Percentiles rank a stretch among this genome's conserved stretches.
phyloP scores from a whole-genome alignment of 2,329 filamentous ascomycete species.

The Colletotrichum australisinense region DNA sequence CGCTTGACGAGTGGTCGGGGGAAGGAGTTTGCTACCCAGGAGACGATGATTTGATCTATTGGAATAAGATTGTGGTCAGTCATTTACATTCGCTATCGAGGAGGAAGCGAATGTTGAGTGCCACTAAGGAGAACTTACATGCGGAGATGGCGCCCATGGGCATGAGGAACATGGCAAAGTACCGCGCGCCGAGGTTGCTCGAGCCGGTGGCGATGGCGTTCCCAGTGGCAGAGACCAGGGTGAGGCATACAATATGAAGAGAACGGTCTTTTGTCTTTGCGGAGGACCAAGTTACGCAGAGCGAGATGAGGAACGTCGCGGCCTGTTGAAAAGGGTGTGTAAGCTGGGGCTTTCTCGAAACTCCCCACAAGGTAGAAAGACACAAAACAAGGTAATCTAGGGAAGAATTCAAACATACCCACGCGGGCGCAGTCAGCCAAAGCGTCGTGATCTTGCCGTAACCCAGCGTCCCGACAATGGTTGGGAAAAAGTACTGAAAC shows the following conservation, averaged over 20 bases:
- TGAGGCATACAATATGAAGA: constrained; percentile 65
- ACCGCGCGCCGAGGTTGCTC: constrained; percentile 61
- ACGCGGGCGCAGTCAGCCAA: constrained; percentile 68
- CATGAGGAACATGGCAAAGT: constrained; percentile 74
- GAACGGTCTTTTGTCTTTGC: constrained; percentile 66
- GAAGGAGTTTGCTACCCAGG: constrained; percentile 76
- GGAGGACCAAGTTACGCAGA: constrained; percentile 66
- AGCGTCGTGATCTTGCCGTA: constrained; percentile 66
- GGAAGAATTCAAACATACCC: constrained; percentile 52
- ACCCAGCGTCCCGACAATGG: constrained; percentile 70
- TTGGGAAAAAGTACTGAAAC: constrained; percentile 75
- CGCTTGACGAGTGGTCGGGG: constrained; percentile 76
- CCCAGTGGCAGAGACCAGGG: constrained; percentile 62
- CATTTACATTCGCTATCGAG: background rate
- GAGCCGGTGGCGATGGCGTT: constrained; percentile 67
- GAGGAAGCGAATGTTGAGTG: too few species aligned
- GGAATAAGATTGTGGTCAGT: background rate
- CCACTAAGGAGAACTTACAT: constrained; percentile 42
- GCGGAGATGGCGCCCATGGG: constrained; percentile 64
- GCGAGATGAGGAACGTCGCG: constrained; percentile 63
- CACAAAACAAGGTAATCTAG: too few species aligned
- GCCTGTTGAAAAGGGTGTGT: constrained; percentile 43
- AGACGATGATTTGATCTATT: constrained; percentile 68
- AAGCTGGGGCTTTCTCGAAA: too few species aligned
- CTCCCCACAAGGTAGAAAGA: too few species aligned